Conservation (phyloP, 1,284 basidiomycete genomes). For the Malassezia brasiliensis region DNA sequence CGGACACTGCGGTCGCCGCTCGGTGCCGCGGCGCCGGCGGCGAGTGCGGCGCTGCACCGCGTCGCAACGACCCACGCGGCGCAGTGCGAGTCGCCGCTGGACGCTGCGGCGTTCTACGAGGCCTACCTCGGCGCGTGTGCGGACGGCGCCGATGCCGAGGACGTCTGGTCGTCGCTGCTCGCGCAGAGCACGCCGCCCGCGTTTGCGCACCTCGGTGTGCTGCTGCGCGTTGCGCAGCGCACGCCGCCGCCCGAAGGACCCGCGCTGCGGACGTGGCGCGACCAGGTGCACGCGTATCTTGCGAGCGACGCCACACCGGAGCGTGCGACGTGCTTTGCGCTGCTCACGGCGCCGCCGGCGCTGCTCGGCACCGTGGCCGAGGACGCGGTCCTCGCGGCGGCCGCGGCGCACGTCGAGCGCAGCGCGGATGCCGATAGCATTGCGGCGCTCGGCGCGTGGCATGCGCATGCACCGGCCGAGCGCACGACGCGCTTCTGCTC, state of each 20-base stretch:
- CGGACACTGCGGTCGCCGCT: neutral
- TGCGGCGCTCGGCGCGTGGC: neutral
- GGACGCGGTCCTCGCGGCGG: neutral
- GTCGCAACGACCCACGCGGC: neutral
- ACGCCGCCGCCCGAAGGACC: neutral
- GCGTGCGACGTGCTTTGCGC: neutral
- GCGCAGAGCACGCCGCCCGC: neutral
- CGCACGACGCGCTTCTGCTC: neutral
- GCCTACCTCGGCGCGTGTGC: constrained; percentile 3
- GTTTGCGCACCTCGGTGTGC: neutral
- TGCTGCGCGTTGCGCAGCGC: constrained; percentile 3
- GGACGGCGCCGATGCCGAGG: neutral
- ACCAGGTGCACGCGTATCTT: neutral
- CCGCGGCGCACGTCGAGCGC: neutral
- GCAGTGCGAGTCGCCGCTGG: neutral
- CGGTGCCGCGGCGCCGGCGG: neutral
- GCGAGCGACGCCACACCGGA: neutral
- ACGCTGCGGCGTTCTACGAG: constrained; percentile 2
- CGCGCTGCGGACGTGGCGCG: neutral
- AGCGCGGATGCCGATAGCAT: neutral
- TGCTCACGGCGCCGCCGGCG: constrained; percentile 5
- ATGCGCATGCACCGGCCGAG: neutral
- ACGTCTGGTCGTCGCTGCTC: neutral
- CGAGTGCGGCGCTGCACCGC: neutral
- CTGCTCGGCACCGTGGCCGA: neutral